A percentile compares a stretch with the other conserved stretches of the same genome.
Conservation (phyloP, 108 stramenopile genomes). For the Fragilaria radians region DNA sequence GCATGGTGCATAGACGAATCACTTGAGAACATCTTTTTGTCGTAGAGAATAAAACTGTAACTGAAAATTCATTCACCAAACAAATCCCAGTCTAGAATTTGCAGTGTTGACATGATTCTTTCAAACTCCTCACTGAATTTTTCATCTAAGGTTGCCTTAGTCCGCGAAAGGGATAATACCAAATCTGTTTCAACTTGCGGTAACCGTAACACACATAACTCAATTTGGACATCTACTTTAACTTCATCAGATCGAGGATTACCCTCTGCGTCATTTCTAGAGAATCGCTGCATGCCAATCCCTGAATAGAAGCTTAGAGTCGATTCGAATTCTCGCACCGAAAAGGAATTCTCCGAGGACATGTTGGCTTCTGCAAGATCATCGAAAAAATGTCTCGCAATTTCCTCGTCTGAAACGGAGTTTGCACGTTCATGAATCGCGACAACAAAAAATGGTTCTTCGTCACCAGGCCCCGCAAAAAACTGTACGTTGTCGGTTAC, state of each 20-base stretch:
- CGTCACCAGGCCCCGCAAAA: slow-evolving; percentile 11
- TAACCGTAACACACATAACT: slow-evolving; percentile 54
- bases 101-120: slow-evolving; percentile 24
- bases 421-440: slow-evolving; percentile 51
- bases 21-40: slow-evolving; percentile 43
- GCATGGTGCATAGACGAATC: slow-evolving; percentile 70
- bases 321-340: background rate
- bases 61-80: slow-evolving; percentile 17
- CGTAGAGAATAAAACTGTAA: background rate
- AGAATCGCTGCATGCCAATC: slow-evolving; percentile 25
- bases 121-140: no score
- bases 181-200: slow-evolving; percentile 47
- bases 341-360: slow-evolving; percentile 5
- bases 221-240: no score
- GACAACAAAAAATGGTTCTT: slow-evolving; percentile 44
- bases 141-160: background rate
- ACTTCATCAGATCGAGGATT: no score
- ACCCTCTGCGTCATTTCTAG: no score
- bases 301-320: slow-evolving; percentile 23
- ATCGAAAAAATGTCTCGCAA: slow-evolving; percentile 45
- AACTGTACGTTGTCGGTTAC: slow-evolving; percentile 72
- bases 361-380: slow-evolving; percentile 65
- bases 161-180: slow-evolving; percentile 51
- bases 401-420: slow-evolving; percentile 26
- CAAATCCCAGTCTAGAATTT: slow-evolving; percentile 47